Percentiles rank a stretch among this genome's conserved stretches.
phyloP scores from a whole-genome alignment of 495 filamentous ascomycete species.

The Astrothelium subdiscretum region DNA sequence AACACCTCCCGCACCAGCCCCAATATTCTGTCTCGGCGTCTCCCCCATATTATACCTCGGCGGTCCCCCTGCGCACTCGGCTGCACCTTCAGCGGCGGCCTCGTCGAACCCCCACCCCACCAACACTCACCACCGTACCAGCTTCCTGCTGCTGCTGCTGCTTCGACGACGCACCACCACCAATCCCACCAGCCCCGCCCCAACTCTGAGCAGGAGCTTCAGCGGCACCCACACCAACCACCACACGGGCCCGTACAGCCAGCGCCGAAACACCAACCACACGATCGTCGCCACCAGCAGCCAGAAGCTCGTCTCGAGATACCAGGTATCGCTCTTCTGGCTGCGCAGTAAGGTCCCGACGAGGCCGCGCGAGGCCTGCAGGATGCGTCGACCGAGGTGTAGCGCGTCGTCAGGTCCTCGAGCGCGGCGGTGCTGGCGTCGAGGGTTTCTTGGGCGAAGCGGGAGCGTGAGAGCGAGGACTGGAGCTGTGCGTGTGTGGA shows the following conservation, averaged over 20 bases:
- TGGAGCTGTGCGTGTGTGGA: slow-evolving; percentile 78
- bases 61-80: slow-evolving; percentile 30
- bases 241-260: slow-evolving; percentile 83
- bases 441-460: slow-evolving; percentile 82
- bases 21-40: slow-evolving; percentile 3
- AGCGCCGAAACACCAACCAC: slow-evolving; percentile 76
- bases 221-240: slow-evolving; percentile 76
- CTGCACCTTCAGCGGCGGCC: slow-evolving; percentile 26
- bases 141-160: background rate
- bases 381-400: slow-evolving; percentile 64
- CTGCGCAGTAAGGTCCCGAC: slow-evolving; percentile 68
- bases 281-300: slow-evolving; percentile 60
- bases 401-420: slow-evolving; percentile 63
- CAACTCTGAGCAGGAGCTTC: slow-evolving; percentile 31
- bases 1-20: slow-evolving; percentile 31
- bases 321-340: slow-evolving; percentile 95
- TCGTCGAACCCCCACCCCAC: background rate
- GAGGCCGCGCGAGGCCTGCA: slow-evolving; percentile 60
- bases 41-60: slow-evolving; percentile 17
- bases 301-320: slow-evolving; percentile 77
- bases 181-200: slow-evolving; percentile 6
- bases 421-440: slow-evolving; percentile 70
- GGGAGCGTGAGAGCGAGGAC: slow-evolving; percentile 66
- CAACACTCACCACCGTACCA: too few species aligned
- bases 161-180: too few species aligned